Percentiles rank a stretch among this genome's conserved stretches.
Conservation (phyloP, 257 asterid genomes). For the Euphrasia confusa region DNA sequence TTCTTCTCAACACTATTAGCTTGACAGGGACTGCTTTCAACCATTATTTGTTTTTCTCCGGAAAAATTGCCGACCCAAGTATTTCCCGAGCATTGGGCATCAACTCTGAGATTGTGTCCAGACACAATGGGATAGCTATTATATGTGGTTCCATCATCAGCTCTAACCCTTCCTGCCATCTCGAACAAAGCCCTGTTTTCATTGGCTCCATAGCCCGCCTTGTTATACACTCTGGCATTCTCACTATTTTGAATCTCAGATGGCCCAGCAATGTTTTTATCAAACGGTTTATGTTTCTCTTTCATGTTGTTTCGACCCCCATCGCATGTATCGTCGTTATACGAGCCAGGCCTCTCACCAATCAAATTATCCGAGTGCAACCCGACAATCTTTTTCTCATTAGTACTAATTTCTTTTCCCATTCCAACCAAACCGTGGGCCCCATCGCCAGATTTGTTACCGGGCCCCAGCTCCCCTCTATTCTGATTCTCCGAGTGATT, state of each 20-base stretch:
- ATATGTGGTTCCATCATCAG: neutral
- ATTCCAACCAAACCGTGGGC: constrained; percentile 24
- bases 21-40: neutral
- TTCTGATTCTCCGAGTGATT: constrained; percentile 9
- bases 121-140: constrained; percentile 12
- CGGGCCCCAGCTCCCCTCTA: constrained; percentile 26
- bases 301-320: constrained; percentile 22
- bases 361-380: too few relatives aligned
- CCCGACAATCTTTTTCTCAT: too few relatives aligned
- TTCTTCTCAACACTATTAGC: constrained; percentile 26
- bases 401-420: constrained; percentile 30
- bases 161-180: constrained; percentile 31
- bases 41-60: constrained; percentile 28
- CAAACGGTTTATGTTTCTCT: constrained; percentile 29
- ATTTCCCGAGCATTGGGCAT: constrained; percentile 28
- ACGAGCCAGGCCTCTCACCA: too few relatives aligned
- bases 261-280: constrained; percentile 23
- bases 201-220: constrained; percentile 14
- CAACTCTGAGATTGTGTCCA: constrained; percentile 28
- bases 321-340: too few relatives aligned
- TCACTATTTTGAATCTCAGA: constrained; percentile 31
- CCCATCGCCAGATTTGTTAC: constrained; percentile 16
- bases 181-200: constrained; percentile 24
- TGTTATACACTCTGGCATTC: constrained; percentile 24
- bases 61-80: constrained; percentile 22